Evolutionary conservation across 352 stramenopile species (phyloP).

Genomic region (Globisporangium irregulare): DNA sequence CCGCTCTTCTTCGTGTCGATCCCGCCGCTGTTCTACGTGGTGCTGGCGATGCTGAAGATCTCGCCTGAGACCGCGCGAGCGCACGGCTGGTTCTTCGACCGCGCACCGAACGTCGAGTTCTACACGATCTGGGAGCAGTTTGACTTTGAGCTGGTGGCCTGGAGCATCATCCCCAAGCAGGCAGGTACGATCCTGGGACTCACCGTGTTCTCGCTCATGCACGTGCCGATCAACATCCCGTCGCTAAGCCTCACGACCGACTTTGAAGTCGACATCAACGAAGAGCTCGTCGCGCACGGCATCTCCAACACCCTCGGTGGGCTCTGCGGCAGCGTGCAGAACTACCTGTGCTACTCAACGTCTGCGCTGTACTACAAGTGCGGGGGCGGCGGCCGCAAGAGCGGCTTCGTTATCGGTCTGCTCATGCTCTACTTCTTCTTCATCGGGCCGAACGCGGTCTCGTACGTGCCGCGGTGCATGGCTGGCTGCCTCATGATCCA

Average conservation of each 20-base stretch:
- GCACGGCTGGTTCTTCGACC: slow-evolving; percentile 76
- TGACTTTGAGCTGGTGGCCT: slow-evolving; percentile 58
- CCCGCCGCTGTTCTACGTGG: slow-evolving; percentile 71
- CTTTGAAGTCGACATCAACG: slow-evolving; percentile 91
- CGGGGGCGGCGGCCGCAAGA: slow-evolving; percentile 67
- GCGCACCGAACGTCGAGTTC: slow-evolving; percentile 61
- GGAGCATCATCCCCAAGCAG: slow-evolving; percentile 73
- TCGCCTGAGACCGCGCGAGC: slow-evolving; percentile 52
- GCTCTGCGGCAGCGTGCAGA: slow-evolving; percentile 85
- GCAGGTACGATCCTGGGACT: slow-evolving; percentile 81
- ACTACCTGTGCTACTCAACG: slow-evolving; percentile 90
- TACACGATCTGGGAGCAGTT: slow-evolving; percentile 79
- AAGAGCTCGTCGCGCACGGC: slow-evolving; percentile 90
- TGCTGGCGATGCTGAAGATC: slow-evolving; percentile 47
- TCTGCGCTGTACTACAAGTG: slow-evolving; percentile 89
- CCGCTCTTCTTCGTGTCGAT: slow-evolving; percentile 84
- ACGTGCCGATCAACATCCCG: slow-evolving; percentile 95
- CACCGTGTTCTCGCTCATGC: slow-evolving; percentile 92
- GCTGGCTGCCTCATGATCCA: slow-evolving; percentile 91
- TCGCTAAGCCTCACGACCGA: slow-evolving; percentile 81
- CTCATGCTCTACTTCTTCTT: slow-evolving; percentile 88
- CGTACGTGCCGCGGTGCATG: slow-evolving; percentile 91
- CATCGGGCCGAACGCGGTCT: slow-evolving; percentile 78
- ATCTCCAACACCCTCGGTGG: slow-evolving; percentile 89
- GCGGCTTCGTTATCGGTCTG: slow-evolving; percentile 55